These are phyloP conservation scores for Evernia prunastri DNA, from an alignment of 495 filamentous ascomycete genomes.

Conservation along the genomic window DNA sequence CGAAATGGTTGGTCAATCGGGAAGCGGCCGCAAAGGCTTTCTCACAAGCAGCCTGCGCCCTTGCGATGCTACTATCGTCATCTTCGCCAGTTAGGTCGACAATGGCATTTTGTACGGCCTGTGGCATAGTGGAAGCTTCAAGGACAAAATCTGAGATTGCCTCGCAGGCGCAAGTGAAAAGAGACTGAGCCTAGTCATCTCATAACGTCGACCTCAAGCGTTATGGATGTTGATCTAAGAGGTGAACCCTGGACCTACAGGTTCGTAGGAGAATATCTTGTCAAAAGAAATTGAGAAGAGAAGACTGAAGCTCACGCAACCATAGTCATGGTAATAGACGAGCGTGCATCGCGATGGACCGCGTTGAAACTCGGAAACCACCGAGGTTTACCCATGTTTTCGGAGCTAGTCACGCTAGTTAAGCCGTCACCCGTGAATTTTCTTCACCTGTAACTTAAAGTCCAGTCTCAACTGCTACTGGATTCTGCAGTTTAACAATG, in stretches of 20 bases:
- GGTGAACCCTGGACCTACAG: not conserved
- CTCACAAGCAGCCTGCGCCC: not conserved
- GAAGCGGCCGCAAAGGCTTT: conserved; percentile 4
- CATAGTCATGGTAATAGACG: not conserved
- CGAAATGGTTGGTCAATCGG: conserved; percentile 1
- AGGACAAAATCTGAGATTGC: not conserved
- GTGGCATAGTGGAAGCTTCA: conserved; percentile 1
- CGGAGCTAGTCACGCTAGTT: no score
- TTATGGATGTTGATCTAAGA: not conserved
- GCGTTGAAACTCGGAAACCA: not conserved
- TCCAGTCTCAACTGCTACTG: not conserved
- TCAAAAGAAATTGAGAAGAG: no score
- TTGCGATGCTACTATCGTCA: not conserved
- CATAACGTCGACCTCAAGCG: not conserved
- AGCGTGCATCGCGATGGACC: not conserved
- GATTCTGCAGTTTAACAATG: not conserved
- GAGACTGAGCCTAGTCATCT: not conserved
- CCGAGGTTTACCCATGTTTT: not conserved
- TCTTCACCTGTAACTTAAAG: no score
- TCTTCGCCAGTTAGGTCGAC: conserved; percentile 20
- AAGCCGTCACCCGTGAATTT: no score
- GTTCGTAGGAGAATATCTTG: not conserved
- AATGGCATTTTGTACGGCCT: not conserved
- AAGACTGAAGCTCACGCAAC: no score
- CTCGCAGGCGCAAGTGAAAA: not conserved